Percentiles rank a stretch among this genome's conserved stretches.
These are phyloP conservation scores for Perkinsus marinus DNA, from an alignment of 169 alveolate species.

Conservation along the genomic window DNA sequence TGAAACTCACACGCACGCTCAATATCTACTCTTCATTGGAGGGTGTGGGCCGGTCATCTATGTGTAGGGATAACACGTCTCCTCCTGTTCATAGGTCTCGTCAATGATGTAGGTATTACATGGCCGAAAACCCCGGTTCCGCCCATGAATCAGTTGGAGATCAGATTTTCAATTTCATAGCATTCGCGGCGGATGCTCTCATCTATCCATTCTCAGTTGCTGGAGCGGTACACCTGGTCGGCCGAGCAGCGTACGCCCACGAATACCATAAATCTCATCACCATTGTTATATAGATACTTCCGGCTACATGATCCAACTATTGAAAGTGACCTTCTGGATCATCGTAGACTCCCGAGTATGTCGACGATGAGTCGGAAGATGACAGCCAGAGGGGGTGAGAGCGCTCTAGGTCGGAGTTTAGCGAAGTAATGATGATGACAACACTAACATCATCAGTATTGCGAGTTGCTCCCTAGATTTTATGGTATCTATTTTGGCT, in stretches of 20 bases:
- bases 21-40: not conserved
- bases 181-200: not conserved
- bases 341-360: not conserved
- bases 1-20: not conserved
- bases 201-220: not conserved
- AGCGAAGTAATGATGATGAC: not conserved
- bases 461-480: not conserved
- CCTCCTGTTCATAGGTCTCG: too few relatives aligned
- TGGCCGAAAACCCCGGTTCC: not conserved
- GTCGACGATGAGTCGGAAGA: not conserved
- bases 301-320: not conserved
- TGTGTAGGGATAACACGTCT: not conserved
- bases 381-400: not conserved
- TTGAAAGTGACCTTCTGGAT: not conserved
- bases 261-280: not conserved
- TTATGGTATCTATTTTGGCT: not conserved
- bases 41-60: not conserved
- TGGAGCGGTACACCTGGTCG: not conserved
- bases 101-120: not conserved
- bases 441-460: too few relatives aligned
- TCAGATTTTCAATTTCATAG: not conserved
- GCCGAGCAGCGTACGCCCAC: not conserved
- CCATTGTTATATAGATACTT: not conserved
- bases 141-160: not conserved
- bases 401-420: not conserved